phyloP scores from a whole-genome alignment of 192 early-diverging fungal genomes.

The Podila verticillata region DNA sequence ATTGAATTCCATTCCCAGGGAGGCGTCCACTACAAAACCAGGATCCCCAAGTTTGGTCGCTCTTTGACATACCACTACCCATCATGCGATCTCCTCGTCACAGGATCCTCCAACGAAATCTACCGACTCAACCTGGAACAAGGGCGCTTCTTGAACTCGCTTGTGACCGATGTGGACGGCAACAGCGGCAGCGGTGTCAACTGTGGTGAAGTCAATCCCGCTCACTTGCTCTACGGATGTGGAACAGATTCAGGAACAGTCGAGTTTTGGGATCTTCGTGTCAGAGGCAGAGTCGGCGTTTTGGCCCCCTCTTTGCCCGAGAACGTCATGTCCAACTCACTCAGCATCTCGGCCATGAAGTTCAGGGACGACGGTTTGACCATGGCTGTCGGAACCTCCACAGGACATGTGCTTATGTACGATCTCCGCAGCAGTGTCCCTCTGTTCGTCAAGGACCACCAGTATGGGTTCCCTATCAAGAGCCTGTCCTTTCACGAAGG shows the following conservation, averaged over 20 bases:
- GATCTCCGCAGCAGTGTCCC: slow-evolving; percentile 90
- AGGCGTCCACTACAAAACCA: slow-evolving; percentile 92
- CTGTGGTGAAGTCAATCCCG: slow-evolving; percentile 83
- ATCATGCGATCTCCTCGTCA: slow-evolving; percentile 89
- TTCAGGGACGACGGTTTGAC: slow-evolving; percentile 90
- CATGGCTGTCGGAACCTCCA: slow-evolving; percentile 87
- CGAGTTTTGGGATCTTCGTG: slow-evolving; percentile 97
- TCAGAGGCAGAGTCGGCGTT: slow-evolving; percentile 77
- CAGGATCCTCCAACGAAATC: slow-evolving; percentile 82
- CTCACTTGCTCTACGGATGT: slow-evolving; percentile 92
- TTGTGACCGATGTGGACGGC: slow-evolving; percentile 72
- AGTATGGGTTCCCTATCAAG: slow-evolving; percentile 96
- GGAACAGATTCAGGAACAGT: slow-evolving; percentile 88
- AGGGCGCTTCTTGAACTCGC: slow-evolving; percentile 89
- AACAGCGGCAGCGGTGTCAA: slow-evolving; percentile 73
- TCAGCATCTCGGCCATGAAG: slow-evolving; percentile 70
- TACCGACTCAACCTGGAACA: slow-evolving; percentile 93
- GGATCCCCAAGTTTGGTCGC: slow-evolving; percentile 96
- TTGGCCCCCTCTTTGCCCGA: slow-evolving; percentile 63
- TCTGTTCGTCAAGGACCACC: slow-evolving; percentile 94
- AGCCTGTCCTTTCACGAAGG: slow-evolving; percentile 81
- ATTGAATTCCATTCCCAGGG: slow-evolving; percentile 96
- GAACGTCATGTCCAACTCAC: slow-evolving; percentile 26
- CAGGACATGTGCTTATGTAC: slow-evolving; percentile 92
- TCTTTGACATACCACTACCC: slow-evolving; percentile 91